Base-by-base conservation (phyloP, 352 stramenopile genomes). In the Phytophthora pisi region DNA sequence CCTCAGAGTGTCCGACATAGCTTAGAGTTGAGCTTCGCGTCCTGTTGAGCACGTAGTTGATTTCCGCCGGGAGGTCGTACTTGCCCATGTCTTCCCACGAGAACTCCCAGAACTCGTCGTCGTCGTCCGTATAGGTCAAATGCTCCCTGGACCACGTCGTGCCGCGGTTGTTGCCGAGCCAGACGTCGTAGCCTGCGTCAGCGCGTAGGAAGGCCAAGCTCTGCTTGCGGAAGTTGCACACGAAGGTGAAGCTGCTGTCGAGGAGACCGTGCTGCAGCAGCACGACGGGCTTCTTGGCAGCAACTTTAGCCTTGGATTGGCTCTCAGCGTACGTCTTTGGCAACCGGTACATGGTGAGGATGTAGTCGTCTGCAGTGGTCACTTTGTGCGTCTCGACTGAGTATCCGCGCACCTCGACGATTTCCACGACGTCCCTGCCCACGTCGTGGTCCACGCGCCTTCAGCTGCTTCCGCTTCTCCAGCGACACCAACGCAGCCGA, bases 121-220 rank as follows among this genome's bases (percentile, higher is more conserved):
- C 69, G 18, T 67, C 66, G 8, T 58, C 66, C 0, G 65, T 64
- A 52, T 83, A 82, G 38, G 79, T 75, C 30, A 82, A 46, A 60
- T 86, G 79, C 42, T 73, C 58, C 47, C 66, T 72, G 2, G 79
- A 88, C 79, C 79, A 88, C 7, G 79, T 86, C 36, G 72, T 82
- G n/a, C 79, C 79, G 18, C 79, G 79, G 53, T 88, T 88, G 63
- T 88, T 86, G 11, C 51, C 77, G 1, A 88, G 69, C 79, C 77
- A 88, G 9, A 88, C 79, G 26, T 88, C 79, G 20, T 20, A 88
- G 1, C 79, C 79, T 18, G 76, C 79, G 26, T 88, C 79, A 2
- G 65, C 77, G 20, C 86, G 67, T 20, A 88, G 24, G 61, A 78
- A 86, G 30, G 77, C 79, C 36, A 88, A 63, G 42, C 75, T 84